Conservation (phyloP, 352 stramenopile species). For the Plasmopara viticola region DNA sequence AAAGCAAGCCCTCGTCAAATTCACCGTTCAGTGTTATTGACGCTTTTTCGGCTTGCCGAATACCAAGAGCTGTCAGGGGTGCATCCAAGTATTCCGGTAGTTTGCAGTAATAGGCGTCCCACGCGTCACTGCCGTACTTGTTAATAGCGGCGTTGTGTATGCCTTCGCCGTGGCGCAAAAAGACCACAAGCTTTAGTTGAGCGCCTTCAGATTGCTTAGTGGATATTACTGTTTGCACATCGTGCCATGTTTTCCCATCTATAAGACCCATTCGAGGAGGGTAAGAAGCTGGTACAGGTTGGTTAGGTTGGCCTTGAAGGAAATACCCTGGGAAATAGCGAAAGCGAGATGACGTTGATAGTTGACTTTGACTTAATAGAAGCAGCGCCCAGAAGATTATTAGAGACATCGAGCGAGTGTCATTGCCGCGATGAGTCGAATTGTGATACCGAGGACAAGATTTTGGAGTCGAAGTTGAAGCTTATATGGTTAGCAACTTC, state of each 20-base stretch:
- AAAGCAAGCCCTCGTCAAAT: constrained; percentile 8
- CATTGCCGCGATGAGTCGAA: not conserved
- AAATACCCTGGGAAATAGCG: constrained; percentile 19
- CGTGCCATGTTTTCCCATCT: constrained; percentile 22
- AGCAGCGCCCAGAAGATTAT: constrained; percentile 4
- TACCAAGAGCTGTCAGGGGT: too few relatives aligned
- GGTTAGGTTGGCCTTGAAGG: constrained; percentile 13
- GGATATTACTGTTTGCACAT: constrained; percentile 17
- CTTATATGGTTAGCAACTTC: not conserved
- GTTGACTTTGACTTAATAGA: constrained; percentile 3
- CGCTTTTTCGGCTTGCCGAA: too few relatives aligned
- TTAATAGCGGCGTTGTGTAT: constrained; percentile 27
- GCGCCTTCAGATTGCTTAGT: constrained; percentile 1
- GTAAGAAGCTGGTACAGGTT: constrained; percentile 9
- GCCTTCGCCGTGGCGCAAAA: constrained; percentile 24
- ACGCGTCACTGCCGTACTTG: constrained; percentile 23
- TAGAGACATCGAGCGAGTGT: not conserved
- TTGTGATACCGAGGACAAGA: not conserved
- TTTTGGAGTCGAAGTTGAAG: not conserved
- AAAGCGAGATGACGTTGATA: constrained; percentile 4
- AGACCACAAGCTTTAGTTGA: constrained; percentile 20
- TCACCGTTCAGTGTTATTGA: constrained; percentile 3
- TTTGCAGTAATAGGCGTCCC: constrained; percentile 12
- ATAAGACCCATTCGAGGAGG: constrained; percentile 21
- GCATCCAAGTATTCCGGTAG: too few relatives aligned